Base-by-base conservation (phyloP, 306 rosid species). In the Sphenostylis stenocarpa region DNA sequence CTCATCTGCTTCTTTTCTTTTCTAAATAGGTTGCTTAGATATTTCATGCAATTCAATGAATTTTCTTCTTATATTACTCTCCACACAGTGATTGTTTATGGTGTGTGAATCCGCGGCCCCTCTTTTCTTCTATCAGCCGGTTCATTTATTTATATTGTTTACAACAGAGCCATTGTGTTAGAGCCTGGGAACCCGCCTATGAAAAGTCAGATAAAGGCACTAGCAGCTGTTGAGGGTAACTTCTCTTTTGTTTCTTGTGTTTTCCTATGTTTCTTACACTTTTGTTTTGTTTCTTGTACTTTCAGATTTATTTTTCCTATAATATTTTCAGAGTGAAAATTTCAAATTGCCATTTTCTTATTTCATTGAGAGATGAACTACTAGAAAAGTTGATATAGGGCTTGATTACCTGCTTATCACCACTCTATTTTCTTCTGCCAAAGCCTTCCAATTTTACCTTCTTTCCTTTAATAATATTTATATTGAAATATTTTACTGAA, bases 141-240 rank as follows among this genome's bases (percentile, higher is more conserved):
- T 49, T 78, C 55, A 77, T 75, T 70, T 79, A 28, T 69, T 72
- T 61, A 57, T 75, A 53, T 80, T 87, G 31, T 77, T 76, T 80
- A 78, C 47, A 9, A 70, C 96, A 95, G 98, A 84, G 85, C 99
- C 78, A 91, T 92, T 82, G 91, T 96, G 77, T 78, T 96, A 79
- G 99, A 96, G 65, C 94, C 82, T 29, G 97, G 89, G 81, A 92
- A 88, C 80, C 97, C 96, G 6, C 77, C 97, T 43, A 85, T 68
- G 91, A 88, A 88, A 87, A 89, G 82, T 81, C 97, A 92, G 67
- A 53, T 79, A 72, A 87, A 91, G 87, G 87, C 82, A 76, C 53
- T 89, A 57, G 90, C 84, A 78, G 96, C 97, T 84, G 92, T 83
- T 76, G 89, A 90, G 80, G 81, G 99, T 92, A 85, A 78, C 80